Base-by-base conservation (phyloP, 768 basidiomycete species). In the Macrocybe gigantea region DNA sequence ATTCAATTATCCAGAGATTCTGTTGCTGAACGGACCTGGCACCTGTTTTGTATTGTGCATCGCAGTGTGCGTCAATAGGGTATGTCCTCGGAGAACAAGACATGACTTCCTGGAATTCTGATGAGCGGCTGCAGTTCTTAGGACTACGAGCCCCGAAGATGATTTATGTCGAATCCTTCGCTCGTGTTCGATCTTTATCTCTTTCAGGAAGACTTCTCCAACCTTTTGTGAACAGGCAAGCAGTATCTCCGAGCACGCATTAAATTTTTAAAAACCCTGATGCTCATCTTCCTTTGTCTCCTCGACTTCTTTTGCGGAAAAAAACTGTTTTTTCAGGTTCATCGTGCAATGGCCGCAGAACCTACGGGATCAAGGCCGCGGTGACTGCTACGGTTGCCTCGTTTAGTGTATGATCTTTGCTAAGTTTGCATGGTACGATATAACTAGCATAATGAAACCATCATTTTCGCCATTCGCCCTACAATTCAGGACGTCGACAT, bases 121-220 rank as follows among this genome's bases (percentile, higher is more conserved):
- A 45, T 48, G 41, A 14, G 32, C 40, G 45, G 48, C 31, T 42
- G 11, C 62, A 96, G 93, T 70, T 97, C 51, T 58, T 95, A 36
- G 86, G 86, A 29, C 63, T 93, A 33, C 70, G 73, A 14, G 77
- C 83, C 1, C 87, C 95, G 5, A 71, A 67, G 36, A 63, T 91
- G 30, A 78, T 99, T 44, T 99, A 96, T 61, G 74, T 97, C 36
- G 96, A 98, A 64, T 93, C 92, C 0, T 96, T 95, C 63, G 93
- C 95, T 6, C 84, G 95, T 5, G 92, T 94, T 1, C 72, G 68
- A 13, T 74, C 77, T 1, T 73, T 97, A 22, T 95, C 91, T 10
- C 71, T 94, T 14, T 93, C 92, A 22, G 95, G 86, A 22, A 90
- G 77, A 56, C 69, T 97, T 33, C 72, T 98, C 29, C 77, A 80